Conservation (phyloP, 2,329 filamentous ascomycete species). For the Pseudofabraea citricarpa region DNA sequence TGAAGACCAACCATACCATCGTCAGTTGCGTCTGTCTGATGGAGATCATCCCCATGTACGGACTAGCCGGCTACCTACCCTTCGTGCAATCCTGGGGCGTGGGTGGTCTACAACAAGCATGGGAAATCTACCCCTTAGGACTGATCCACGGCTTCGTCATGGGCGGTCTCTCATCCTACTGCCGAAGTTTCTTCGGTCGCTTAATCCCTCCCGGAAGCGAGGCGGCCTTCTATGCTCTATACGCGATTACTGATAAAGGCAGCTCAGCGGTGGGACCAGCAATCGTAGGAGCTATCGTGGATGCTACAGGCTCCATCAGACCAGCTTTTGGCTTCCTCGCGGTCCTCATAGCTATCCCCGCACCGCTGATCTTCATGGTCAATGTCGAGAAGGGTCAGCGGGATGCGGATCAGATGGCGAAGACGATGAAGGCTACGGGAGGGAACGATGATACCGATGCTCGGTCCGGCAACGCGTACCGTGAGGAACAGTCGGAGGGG, state of each 20-base stretch:
- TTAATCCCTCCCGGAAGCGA: slow-evolving; percentile 91
- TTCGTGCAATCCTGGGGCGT: slow-evolving; percentile 70
- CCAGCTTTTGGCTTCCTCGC: slow-evolving; percentile 91
- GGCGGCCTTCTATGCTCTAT: slow-evolving; percentile 91
- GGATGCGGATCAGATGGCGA: slow-evolving; percentile 61
- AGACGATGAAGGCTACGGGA: slow-evolving; percentile 7
- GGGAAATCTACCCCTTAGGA: slow-evolving; percentile 94
- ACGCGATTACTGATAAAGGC: slow-evolving; percentile 96
- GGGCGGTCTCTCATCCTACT: slow-evolving; percentile 88
- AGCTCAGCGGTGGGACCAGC: slow-evolving; percentile 90
- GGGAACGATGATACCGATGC: neutral
- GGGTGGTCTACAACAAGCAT: slow-evolving; percentile 79
- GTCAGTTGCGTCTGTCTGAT: slow-evolving; percentile 83
- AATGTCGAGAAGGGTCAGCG: slow-evolving; percentile 72
- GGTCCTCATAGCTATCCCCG: slow-evolving; percentile 71
- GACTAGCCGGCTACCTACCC: slow-evolving; percentile 81
- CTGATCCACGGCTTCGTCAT: slow-evolving; percentile 90
- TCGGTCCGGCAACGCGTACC: neutral
- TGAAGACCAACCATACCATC: slow-evolving; percentile 81
- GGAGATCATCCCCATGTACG: slow-evolving; percentile 89
- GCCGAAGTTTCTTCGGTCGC: slow-evolving; percentile 84
- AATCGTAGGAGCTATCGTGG: slow-evolving; percentile 88
- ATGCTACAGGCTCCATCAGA: slow-evolving; percentile 71
- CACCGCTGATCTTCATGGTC: slow-evolving; percentile 78
- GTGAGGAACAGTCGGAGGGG: slow-evolving; percentile 1